Evolutionary conservation across 108 stramenopile species (phyloP).

Genomic region (Fragilaria crotonensis): DNA sequence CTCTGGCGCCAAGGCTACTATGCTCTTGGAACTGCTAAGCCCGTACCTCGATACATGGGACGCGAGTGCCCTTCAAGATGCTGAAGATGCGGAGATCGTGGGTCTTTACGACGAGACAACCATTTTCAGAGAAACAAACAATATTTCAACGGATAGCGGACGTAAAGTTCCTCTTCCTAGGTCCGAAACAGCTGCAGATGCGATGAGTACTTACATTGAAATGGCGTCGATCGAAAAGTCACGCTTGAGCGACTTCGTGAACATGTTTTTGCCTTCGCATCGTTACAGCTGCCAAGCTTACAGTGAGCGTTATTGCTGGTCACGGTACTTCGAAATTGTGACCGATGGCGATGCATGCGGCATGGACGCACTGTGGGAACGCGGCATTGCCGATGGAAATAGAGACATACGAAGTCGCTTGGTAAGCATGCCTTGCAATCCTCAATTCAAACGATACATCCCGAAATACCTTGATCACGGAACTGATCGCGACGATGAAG

Average conservation of each 20-base stretch:
- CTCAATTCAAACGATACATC: conserved; percentile 75
- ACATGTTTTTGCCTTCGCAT: conserved; percentile 45
- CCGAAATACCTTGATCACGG: conserved; percentile 78
- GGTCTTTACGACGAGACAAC: conserved; percentile 48
- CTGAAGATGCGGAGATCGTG: conserved; percentile 68
- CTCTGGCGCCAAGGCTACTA: conserved; percentile 15
- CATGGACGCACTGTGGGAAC: conserved; percentile 62
- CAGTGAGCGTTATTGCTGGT: conserved; percentile 69
- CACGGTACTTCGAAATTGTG: conserved; percentile 50
- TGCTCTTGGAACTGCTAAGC: conserved; percentile 34
- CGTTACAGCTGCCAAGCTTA: conserved; percentile 55
- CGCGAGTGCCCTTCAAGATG: conserved; percentile 50
- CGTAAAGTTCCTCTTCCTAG: conserved; percentile 4
- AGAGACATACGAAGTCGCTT: conserved; percentile 69
- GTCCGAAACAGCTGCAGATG: conserved; percentile 64
- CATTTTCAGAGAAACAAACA: conserved; percentile 3
- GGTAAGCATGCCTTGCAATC: conserved; percentile 59
- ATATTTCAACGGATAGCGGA: background rate
- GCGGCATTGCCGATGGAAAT: conserved; percentile 70
- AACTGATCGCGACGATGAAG: conserved; percentile 3
- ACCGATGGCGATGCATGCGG: conserved; percentile 5
- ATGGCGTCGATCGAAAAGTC: conserved; percentile 58
- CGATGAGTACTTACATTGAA: conserved; percentile 78
- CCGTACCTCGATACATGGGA: conserved; percentile 74
- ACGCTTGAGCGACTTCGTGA: conserved; percentile 46